A percentile compares a stretch with the other conserved stretches of the same genome.
These are phyloP conservation scores for Botrytis deweyae DNA, from an alignment of 2,329 filamentous ascomycete species.

Conservation along the genomic window DNA sequence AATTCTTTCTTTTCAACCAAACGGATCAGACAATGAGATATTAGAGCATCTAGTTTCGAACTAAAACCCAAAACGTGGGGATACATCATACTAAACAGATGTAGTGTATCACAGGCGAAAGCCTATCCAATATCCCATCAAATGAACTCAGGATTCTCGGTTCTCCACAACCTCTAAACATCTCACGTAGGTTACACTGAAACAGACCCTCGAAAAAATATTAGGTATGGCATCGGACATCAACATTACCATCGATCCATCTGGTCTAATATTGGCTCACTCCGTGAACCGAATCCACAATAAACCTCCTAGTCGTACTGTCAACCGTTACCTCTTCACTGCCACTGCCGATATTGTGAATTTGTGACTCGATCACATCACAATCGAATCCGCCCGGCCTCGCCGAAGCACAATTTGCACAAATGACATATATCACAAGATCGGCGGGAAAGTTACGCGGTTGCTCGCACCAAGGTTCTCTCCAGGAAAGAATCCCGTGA, in stretches of 20 bases:
- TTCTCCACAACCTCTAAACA: slow-evolving; percentile 8
- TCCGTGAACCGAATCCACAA: not conserved
- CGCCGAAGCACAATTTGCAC: not conserved
- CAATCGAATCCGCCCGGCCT: not conserved
- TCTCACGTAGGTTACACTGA: not conserved
- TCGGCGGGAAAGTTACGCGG: not conserved
- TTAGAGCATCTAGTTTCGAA: not conserved
- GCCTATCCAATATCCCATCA: not conserved
- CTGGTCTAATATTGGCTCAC: slow-evolving; percentile 6
- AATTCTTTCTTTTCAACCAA: not conserved
- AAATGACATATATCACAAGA: not conserved
- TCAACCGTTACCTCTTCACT: slow-evolving; percentile 6
- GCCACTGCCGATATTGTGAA: not conserved
- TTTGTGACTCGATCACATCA: slow-evolving; percentile 2
- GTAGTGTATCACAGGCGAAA: not conserved
- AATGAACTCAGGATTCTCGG: not conserved
- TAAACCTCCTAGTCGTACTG: not conserved
- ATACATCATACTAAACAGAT: not conserved
- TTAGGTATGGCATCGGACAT: slow-evolving; percentile 3
- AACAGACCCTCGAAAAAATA: not conserved
- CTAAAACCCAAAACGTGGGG: not conserved
- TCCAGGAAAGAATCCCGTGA: slow-evolving; percentile 16
- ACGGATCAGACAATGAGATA: not conserved
- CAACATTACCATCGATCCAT: not conserved
- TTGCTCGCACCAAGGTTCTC: not conserved